Evolutionary conservation across 2,329 filamentous ascomycete genomes (phyloP), one percentile per base, ranked within the genome.

Genomic region (Nothophoma quercina): DNA sequence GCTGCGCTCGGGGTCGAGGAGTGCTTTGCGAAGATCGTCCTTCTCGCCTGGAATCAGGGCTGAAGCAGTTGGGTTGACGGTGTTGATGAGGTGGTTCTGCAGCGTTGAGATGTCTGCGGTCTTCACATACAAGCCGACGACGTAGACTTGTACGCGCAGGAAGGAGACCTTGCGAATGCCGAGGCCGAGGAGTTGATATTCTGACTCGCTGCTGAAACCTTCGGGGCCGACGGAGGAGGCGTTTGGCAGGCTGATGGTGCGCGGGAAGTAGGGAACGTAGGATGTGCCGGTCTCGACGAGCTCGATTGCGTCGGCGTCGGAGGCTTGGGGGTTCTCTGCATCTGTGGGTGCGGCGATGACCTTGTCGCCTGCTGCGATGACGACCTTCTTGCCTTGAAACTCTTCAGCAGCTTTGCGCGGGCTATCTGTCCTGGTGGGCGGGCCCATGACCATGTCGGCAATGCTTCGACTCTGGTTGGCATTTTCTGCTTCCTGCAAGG

Each of bases 111-210:
- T 86, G 68, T 96, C 92, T 29, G 87, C 80, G 0, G 88, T 93
- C 21, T 92, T 90, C 21, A 98, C 83, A 77, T 99, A 99, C 65
- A 96, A 85, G 13, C 93, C 95, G 0, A 96, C 89, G 15, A 98
- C 89, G 77, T 99, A 99, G 45, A 99, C 95, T 72, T 96, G 88
- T 35, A 99, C 91, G 40, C 85, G 80, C 35, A 98, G 78, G 74
- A 98, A 96, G 19, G 90, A 96, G 25, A 99, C 95, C 1, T 89
- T 92, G 48, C 95, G 85, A 58, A 96, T 88, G 15, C 95, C 95
- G 5, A 97, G 78, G 0, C 95, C 95, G 6, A 98, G 83, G 0
- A 98, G 82, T 18, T 91, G 93, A 73, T 97, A 98, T 65, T 96
- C 82, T n/a, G 76, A 75, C 12, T 73, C 70, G 33, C 53, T 63